Evolutionary conservation across 140 eudicot species (phyloP), one percentile per base, ranked within the genome.

Genomic region (Anethum foeniculum): DNA sequence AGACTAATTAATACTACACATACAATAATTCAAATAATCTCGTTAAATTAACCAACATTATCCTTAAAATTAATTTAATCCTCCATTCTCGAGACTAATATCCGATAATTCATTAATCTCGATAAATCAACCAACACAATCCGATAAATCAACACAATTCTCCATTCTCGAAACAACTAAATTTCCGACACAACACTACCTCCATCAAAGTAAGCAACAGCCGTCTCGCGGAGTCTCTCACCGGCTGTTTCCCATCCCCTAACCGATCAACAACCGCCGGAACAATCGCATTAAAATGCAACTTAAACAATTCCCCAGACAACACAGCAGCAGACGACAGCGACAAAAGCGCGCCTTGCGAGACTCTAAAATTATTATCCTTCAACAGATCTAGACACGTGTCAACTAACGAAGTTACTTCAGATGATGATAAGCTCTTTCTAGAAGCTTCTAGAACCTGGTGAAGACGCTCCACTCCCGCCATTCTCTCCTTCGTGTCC

Each of bases 401-500:
- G 27, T 56, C 64, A 56, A 56, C 64, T 56, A 21, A 21, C 0
- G 27, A 56, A 21, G 64, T 56, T 5, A 56, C 64, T 80, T 94
- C 98, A 8, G 96, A 85, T 1, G 98, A 84, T 2, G 97, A 62
- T 10, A 94, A 71, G 28, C 87, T 87, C 90, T 87, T 94, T 78
- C 93, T 86, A 2, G 98, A 90, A 82, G 94, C 89, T 92, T 94
- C 98, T 32, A 94, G 96, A 48, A 92, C 91, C 79, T 94, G 93
- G 73, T 94, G 94, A 65, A 94, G 97, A 13, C 91, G 89, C 93
- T 94, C 98, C 36, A 94, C 98, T 28, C 97, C 97, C 19, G 98
- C 98, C 97, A 94, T 91, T 78, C 98, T 77, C 86, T 91, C 98
- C 78, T 94, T 94, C 2, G 97, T 92, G 88, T 91, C 97, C 89